Evolutionary conservation across 805 yeast species (phyloP), one percentile per base, ranked within the genome.

Genomic region (Yarrowia porcina): DNA sequence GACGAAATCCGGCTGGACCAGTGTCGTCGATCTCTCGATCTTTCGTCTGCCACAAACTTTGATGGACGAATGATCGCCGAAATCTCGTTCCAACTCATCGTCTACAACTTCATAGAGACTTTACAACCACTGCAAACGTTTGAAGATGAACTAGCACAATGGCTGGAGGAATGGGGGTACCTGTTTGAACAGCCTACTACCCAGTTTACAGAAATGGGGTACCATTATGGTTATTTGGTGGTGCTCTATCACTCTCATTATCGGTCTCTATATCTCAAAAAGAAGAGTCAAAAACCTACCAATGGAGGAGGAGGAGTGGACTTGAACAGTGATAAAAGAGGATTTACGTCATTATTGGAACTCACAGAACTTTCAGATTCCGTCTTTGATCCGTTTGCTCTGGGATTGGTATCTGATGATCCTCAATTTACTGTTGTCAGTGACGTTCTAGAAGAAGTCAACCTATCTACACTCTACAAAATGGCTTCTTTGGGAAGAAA

Each of bases 1-100:
- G 90, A 86, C 69, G 85, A 81, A 64, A 75, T 80, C 23, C 75
- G 90, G 39, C 71, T 86, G 45, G 83, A 82, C 64, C 80, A 82
- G 64, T 84, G 89, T 65, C 78, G 84, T 10, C 79, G 83, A 20
- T 81, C 87, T 1, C 74, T 86, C 54, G 82, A 84, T 39, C 72
- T 83, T 38, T 77, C 85, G 4, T 76, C 82, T 35, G 83, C 91
- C 2, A 86, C 91, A 6, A 87, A 87, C 69, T 89, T 88, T 71
- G 96, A 89, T 70, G 90, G 89, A n/a, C 74, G 94, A 64, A 87
- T 89, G 83, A 86, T 88, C 8, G 86, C 90, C 41, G 96, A 89
- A 72, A 83, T 87, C 57, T 81, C 85, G 18, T 77, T 87, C 11
- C 83, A 86, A 61, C 71, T 82, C 17, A 78, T 83, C 12, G 77